Conservation (phyloP, 2,329 filamentous ascomycete species). For the Chalaropsis thielavioides region DNA sequence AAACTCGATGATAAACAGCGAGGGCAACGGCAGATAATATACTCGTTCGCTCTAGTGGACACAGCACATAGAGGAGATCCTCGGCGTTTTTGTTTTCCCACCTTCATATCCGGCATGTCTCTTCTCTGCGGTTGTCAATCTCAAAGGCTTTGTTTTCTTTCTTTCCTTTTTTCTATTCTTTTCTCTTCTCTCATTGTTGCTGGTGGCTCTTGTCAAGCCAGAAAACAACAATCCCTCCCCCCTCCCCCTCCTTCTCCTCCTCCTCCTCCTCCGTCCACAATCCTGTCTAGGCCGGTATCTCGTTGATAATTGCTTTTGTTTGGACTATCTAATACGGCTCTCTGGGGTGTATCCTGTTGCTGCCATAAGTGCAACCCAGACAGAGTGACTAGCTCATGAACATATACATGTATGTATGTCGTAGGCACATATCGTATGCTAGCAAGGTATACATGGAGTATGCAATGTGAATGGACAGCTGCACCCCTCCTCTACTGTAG, state of each 20-base stretch:
- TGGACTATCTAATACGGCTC: not conserved
- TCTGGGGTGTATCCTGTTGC: not conserved
- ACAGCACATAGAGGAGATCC: not conserved
- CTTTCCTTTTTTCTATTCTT: not conserved
- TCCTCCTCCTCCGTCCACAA: not conserved
- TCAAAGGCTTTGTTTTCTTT: not conserved
- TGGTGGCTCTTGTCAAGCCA: not conserved
- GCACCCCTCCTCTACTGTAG: not conserved
- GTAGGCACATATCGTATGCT: not conserved
- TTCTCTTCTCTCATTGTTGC: not conserved
- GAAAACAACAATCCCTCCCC: not conserved
- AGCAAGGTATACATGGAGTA: not conserved
- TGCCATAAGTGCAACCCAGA: not conserved
- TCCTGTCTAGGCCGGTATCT: not conserved
- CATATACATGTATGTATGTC: not conserved
- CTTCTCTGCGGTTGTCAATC: not conserved
- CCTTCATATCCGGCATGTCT: not conserved
- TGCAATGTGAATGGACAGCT: not conserved
- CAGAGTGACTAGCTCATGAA: not conserved
- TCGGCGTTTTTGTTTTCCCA: not conserved
- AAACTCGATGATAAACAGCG: not conserved
- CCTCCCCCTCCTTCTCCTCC: no score
- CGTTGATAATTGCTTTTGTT: not conserved
- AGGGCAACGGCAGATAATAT: not conserved
- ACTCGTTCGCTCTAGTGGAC: not conserved